Conservation (phyloP, 1,284 basidiomycete species). For the Ustilago bromivora region DNA sequence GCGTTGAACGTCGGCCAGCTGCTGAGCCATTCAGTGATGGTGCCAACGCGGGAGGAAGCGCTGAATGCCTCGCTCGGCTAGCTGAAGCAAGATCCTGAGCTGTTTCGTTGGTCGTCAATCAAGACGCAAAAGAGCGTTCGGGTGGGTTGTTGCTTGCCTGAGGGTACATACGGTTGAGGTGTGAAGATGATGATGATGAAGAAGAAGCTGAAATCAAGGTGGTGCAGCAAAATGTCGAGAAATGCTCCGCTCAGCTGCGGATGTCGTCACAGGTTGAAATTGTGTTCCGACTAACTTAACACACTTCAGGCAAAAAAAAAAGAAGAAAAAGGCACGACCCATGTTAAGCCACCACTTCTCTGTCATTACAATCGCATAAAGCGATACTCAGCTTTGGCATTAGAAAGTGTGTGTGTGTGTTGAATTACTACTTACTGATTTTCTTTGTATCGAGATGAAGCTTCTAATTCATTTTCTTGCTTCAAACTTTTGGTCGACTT, state of each 20-base stretch:
- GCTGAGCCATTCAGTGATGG: not conserved
- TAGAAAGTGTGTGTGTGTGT: too few relatives aligned
- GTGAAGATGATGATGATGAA: not conserved
- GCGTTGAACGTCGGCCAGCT: not conserved
- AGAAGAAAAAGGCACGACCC: too few relatives aligned
- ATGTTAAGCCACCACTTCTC: too few relatives aligned
- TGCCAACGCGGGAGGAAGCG: not conserved
- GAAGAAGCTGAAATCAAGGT: not conserved
- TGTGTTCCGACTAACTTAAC: too few relatives aligned
- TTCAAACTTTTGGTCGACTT: not conserved
- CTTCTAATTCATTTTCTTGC: not conserved
- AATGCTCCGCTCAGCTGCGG: slow-evolving; percentile 9
- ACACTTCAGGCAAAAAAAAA: too few relatives aligned
- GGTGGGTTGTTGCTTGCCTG: too few relatives aligned
- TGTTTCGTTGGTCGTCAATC: not conserved
- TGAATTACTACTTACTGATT: not conserved
- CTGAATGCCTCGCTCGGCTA: not conserved
- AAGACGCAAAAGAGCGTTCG: not conserved
- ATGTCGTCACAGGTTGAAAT: slow-evolving; percentile 15
- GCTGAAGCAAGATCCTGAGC: not conserved
- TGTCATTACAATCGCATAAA: too few relatives aligned
- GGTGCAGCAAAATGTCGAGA: not conserved
- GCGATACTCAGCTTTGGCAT: too few relatives aligned
- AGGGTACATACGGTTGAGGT: not conserved
- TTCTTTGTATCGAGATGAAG: not conserved